These are phyloP conservation scores for Knoxdaviesia capensis DNA, from an alignment of 2,329 filamentous ascomycete genomes.

Conservation along the genomic window DNA sequence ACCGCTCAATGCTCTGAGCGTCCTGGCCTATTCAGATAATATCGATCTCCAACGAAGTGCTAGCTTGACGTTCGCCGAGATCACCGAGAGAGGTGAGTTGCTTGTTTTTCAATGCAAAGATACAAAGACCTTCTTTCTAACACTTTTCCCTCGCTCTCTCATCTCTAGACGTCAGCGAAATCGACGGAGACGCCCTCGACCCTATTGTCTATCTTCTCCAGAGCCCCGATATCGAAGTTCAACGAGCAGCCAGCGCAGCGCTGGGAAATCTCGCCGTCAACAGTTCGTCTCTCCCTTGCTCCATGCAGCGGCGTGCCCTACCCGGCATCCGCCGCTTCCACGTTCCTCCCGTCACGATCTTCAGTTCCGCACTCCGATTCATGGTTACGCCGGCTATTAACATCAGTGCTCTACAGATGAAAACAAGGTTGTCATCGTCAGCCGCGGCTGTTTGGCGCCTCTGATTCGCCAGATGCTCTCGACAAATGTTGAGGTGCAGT, in stretches of 20 bases:
- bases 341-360: not conserved
- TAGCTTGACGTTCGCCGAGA: conserved; percentile 95
- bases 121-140: not conserved
- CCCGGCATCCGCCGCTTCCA: not conserved
- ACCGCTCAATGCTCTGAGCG: conserved; percentile 81
- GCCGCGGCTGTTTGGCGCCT: conserved; percentile 72
- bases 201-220: conserved; percentile 91
- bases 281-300: conserved; percentile 35
- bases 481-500: conserved; percentile 93
- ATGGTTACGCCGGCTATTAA: conserved; percentile 17
- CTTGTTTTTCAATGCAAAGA: not conserved
- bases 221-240: conserved; percentile 90
- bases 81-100: conserved; percentile 77
- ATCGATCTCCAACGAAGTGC: conserved; percentile 94
- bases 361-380: not conserved
- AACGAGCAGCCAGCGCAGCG: conserved; percentile 87
- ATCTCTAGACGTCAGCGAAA: conserved; percentile 72
- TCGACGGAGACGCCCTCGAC: conserved; percentile 84
- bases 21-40: conserved; percentile 94
- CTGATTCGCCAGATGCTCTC: conserved; percentile 98
- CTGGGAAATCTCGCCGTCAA: conserved; percentile 94
- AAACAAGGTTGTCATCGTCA: conserved; percentile 93
- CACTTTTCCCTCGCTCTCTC: conserved; percentile 3
- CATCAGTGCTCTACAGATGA: conserved; percentile 41
- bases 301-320: not conserved